Evolutionary conservation across 2,329 filamentous ascomycete genomes (phyloP).

Genomic region (Tolypocladium ovalisporum): DNA sequence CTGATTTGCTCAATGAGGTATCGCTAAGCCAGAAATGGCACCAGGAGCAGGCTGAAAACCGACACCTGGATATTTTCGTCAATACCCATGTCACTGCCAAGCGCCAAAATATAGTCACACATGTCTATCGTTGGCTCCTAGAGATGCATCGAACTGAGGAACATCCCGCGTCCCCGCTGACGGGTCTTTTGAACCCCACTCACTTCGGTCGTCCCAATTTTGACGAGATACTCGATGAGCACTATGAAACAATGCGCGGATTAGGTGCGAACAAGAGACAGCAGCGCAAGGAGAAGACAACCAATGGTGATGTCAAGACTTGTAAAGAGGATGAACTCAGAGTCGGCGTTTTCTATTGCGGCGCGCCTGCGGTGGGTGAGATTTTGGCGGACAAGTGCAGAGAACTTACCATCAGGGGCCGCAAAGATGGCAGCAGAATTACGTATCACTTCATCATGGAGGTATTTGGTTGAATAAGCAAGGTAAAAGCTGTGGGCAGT

Average conservation of each 20-base stretch:
- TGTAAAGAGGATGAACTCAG: conserved; percentile 12
- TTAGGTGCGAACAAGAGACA: too few species aligned
- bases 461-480: conserved; percentile 32
- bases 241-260: too few species aligned
- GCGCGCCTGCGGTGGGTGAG: conserved; percentile 41
- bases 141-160: conserved; percentile 42
- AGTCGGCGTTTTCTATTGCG: conserved; percentile 47
- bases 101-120: conserved; percentile 37
- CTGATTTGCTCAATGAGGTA: conserved; percentile 41
- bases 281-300: too few species aligned
- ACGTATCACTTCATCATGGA: conserved; percentile 49
- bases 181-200: conserved; percentile 40
- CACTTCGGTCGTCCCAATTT: conserved; percentile 46
- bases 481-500: too few species aligned
- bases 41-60: conserved; percentile 21
- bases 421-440: conserved; percentile 39
- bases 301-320: too few species aligned
- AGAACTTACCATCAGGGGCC: conserved; percentile 35
- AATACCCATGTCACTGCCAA: conserved; percentile 46
- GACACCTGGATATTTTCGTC: conserved; percentile 40
- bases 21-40: conserved; percentile 25
- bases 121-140: conserved; percentile 45
- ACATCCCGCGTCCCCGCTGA: conserved; percentile 40
- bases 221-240: conserved; percentile 36
- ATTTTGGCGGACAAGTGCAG: conserved; percentile 43